phyloP scores from a whole-genome alignment of 257 asterid species.

The Echites panduratus region DNA sequence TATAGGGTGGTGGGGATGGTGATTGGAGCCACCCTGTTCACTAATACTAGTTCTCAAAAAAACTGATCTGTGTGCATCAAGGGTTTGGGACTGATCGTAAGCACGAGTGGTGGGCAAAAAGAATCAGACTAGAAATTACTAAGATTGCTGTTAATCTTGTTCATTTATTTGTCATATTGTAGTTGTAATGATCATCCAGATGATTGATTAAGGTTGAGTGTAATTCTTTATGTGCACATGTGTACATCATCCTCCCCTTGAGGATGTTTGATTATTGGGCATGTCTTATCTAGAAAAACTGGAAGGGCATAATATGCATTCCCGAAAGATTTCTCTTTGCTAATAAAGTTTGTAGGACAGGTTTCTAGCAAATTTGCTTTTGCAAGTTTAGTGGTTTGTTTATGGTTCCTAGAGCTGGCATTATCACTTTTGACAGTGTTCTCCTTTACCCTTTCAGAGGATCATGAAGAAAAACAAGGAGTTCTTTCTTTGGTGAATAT shows the following conservation, averaged over 20 bases:
- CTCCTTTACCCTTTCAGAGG: constrained; percentile 29
- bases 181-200: not conserved
- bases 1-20: too few species aligned
- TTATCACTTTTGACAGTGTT: not conserved
- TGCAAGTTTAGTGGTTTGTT: not conserved
- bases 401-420: not conserved
- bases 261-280: not conserved
- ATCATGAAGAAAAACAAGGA: constrained; percentile 43
- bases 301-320: not conserved
- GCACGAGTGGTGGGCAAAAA: not conserved
- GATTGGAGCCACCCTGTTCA: too few species aligned
- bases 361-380: not conserved
- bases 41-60: not conserved
- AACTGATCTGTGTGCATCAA: not conserved
- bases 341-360: not conserved
- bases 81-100: not conserved
- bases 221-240: not conserved
- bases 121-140: not conserved
- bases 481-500: constrained; percentile 23
- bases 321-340: not conserved
- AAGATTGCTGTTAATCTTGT: not conserved
- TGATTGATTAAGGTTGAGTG: not conserved
- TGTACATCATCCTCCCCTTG: not conserved
- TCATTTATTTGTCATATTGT: not conserved
- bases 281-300: not conserved